A percentile compares a stretch with the other conserved stretches of the same genome.
Conservation (phyloP, 73 alveolate species). For the Urostyla sp. region DNA sequence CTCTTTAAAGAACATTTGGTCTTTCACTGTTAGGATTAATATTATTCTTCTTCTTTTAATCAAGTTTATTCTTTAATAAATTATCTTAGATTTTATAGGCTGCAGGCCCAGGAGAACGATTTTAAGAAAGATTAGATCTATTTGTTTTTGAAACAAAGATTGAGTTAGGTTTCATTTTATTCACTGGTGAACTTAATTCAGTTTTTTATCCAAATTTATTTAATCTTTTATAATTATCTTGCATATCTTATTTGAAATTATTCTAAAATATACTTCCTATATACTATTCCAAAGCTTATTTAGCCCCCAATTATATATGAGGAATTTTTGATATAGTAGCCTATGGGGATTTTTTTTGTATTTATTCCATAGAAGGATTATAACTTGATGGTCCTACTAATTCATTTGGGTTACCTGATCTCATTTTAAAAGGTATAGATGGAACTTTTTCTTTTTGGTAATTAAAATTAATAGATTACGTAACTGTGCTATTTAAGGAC, state of each 20-base stretch:
- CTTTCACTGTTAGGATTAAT: no score
- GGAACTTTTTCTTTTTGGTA: constrained; percentile 15
- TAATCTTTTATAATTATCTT: background rate
- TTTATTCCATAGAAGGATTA: constrained; percentile 27
- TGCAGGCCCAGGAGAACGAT: no score
- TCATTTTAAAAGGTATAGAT: constrained; percentile 53
- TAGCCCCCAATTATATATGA: background rate
- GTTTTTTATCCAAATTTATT: background rate
- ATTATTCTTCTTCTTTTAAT: background rate
- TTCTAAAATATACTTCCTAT: background rate
- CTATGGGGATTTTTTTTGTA: constrained; percentile 44
- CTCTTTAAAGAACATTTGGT: no score
- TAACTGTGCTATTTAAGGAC: no score
- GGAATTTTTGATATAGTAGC: background rate
- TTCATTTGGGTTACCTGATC: background rate
- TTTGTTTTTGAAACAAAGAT: background rate
- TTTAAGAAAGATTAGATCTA: background rate
- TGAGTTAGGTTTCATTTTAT: background rate
- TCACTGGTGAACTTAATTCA: background rate
- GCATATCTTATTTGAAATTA: background rate
- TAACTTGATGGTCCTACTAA: constrained; percentile 55
- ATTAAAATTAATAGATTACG: no score
- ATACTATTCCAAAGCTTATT: constrained; percentile 21
- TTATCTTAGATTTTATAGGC: background rate
- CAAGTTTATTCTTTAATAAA: background rate